Evolutionary conservation across 2,329 filamentous ascomycete genomes (phyloP), one percentile per base, ranked within the genome.

Genomic region (Clonostachys chloroleuca): DNA sequence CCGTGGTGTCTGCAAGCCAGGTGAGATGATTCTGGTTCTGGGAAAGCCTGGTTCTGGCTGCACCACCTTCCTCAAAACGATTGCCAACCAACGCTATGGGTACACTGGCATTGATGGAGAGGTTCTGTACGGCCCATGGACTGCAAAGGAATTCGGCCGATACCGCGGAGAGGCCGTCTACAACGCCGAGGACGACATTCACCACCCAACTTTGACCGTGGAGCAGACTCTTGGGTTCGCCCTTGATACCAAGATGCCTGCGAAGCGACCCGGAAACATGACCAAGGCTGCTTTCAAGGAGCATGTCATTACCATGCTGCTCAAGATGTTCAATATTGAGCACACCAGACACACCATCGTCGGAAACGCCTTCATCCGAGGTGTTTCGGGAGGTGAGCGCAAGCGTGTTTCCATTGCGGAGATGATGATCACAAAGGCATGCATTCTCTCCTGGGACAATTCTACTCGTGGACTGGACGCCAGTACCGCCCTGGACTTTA

Each of bases 241-340:
- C 0, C 70, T 95, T 5, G 87, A 94, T 59, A 88, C 85, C 34
- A 95, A 95, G 67, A 85, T 89, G 13, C 90, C 92, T 6, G 84
- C 86, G 14, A 91, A 92, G 65, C 77, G 89, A 42, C 87, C 89
- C 1, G 80, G 77, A 5, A 89, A 88, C 18, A 77, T 94, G 55
- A 83, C 80, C 37, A 87, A 87, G 62, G 63, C 68, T 6, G 83
- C 87, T 14, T 92, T 92, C 72, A 92, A 92, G 70, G 76, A 87
- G 44, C 82, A 83, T 55, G 83, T 95, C 48, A 76, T 92, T 51
- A 77, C 81, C 16, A 80, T 86, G 58, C 74, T 96, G 49, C 73
- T 96, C 45, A 89, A 89, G 59, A 94, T 95, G 87, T 95, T 96
- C 74, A 94, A 92, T 61, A 95, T 96, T 46, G 87, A 92, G 63